Evolutionary conservation across 163 green algal genomes (phyloP).

Genomic region (Chlorella variabilis): DNA sequence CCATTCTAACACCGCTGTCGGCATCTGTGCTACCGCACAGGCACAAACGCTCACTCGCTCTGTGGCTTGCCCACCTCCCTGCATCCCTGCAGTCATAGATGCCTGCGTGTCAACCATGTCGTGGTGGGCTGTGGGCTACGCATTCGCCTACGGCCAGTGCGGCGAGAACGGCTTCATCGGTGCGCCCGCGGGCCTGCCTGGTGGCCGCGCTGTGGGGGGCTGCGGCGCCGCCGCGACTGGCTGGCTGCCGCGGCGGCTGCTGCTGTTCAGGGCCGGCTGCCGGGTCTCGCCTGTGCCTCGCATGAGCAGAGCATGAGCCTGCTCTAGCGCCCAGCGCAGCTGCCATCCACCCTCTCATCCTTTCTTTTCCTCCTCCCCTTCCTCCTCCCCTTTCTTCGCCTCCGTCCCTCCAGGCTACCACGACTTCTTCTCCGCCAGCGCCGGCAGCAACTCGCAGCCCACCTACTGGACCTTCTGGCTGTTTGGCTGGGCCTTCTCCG

Average conservation of each 20-base stretch:
- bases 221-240: no score
- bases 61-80: no score
- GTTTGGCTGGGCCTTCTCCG: conserved; percentile 75
- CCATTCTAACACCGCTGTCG: no score
- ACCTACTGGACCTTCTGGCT: conserved; percentile 56
- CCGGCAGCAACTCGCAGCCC: conserved; percentile 11
- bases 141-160: conserved; percentile 45
- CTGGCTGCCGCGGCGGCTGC: no score
- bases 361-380: no score
- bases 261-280: no score
- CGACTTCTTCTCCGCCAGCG: conserved; percentile 16
- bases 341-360: neutral
- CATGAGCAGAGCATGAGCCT: no score
- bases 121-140: conserved; percentile 52
- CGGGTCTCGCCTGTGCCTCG: no score
- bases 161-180: conserved; percentile 59
- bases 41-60: no score
- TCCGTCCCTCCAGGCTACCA: neutral
- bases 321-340: no score
- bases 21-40: no score
- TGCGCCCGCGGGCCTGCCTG: no score
- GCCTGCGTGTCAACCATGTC: conserved; percentile 11
- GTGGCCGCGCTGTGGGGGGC: neutral
- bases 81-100: conserved; percentile 20
- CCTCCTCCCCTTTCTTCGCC: neutral